Evolutionary conservation across 2,329 filamentous ascomycete genomes (phyloP), one percentile per base, ranked within the genome.

Genomic region (Trichoderma sp.): DNA sequence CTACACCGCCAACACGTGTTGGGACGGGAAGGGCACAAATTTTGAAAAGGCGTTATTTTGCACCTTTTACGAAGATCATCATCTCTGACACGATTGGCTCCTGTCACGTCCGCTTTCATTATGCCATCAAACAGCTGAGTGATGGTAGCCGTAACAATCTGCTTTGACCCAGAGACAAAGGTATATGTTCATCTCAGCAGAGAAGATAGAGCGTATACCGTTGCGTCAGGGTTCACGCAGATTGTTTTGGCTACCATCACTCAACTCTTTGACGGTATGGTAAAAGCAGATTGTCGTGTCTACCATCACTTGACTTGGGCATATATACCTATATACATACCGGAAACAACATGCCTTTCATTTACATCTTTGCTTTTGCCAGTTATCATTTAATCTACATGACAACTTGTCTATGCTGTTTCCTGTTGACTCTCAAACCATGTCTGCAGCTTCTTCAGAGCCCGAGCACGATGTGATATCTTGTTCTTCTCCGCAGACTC

Each of bases 401-500:
- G n/a, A 16, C 5, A 50, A 14, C 33, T 2, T 64, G n/a, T n/a
- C 29, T 38, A 31, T 72, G 56, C 45, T 4, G 68, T 29, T n/a
- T 35, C 59, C n/a, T 72, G 68, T 24, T 50, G 59, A 29, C 56
- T 53, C 33, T 73, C 59, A 56, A 97, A 89, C 95, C 96, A 98
- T 45, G 88, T 88, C 82, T 94, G 94, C 78, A 99, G 88, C 85
- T 98, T 97, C 78, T 91, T 89, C 71, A 99, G 86, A n/a, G 97
- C 97, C 81, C 93, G 94, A 78, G 90, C 93, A 60, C 97, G 93
- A 85, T 99, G 97, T 31, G 95, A 98, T 81, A 99, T 94, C 81
- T 92, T 91, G 86, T 98, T 99, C 91, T 97, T 97, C 82, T 92
- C 91, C 11, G 83, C 85, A 84, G 93, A 95, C 69, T 95, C 93